Evolutionary conservation across 75 land plant genomes (phyloP).

Genomic region (Pinus albicaulis): DNA sequence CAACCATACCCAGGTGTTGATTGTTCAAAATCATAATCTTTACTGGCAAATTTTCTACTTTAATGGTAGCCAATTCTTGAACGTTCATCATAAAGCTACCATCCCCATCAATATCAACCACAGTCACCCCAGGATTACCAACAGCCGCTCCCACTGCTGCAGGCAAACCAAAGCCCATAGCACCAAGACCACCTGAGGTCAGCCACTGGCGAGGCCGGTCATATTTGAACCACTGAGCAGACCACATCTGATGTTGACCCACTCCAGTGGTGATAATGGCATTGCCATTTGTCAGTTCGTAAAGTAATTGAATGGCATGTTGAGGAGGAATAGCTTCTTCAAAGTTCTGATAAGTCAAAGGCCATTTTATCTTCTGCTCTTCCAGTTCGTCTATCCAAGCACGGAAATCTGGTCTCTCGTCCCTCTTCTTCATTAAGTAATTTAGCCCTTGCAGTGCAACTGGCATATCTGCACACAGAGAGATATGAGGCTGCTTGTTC

Average conservation of each 20-base stretch:
- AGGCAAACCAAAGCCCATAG: conserved; percentile 98
- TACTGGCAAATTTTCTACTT: conserved; percentile 78
- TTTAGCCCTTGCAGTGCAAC: conserved; percentile 68
- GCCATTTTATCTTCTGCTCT: conserved; percentile 66
- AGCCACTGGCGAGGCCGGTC: conserved; percentile 83
- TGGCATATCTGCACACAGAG: conserved; percentile 79
- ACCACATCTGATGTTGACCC: conserved; percentile 99
- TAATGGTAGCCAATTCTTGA: conserved; percentile 85
- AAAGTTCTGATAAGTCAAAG: conserved; percentile 61
- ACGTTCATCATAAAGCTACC: conserved; percentile 94
- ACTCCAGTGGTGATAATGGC: conserved; percentile 90
- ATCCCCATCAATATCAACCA: conserved; percentile 93
- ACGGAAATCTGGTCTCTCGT: conserved; percentile 46
- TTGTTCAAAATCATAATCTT: conserved; percentile 80
- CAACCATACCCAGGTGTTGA: conserved; percentile 53
- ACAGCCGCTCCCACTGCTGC: conserved; percentile 96
- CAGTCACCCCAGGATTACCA: conserved; percentile 60
- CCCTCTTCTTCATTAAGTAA: conserved; percentile 29
- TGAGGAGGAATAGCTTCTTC: conserved; percentile 82
- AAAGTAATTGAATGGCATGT: conserved; percentile 76
- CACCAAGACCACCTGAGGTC: conserved; percentile 88
- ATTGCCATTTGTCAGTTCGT: conserved; percentile 75
- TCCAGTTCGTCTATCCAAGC: conserved; percentile 74
- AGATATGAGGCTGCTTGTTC: conserved; percentile 94
- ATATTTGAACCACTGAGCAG: conserved; percentile 86